Evolutionary conservation across 352 stramenopile genomes (phyloP), one percentile per base, ranked within the genome.

Genomic region (Proteromonas lacertae): DNA sequence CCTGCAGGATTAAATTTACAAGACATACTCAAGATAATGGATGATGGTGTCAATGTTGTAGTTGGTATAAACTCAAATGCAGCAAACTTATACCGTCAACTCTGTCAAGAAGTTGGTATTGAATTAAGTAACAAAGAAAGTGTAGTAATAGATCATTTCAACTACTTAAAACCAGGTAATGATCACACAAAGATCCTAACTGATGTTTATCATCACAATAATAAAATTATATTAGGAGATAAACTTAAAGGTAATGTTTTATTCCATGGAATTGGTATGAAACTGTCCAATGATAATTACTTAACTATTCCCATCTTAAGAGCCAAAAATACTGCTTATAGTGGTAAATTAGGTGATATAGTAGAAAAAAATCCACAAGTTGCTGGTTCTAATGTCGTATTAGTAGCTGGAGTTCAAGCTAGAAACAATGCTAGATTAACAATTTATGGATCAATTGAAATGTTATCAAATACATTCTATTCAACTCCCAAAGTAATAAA

Each of bases 401-500:
- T 49, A 56, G 58, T 53, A 8, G 38, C 59, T 6, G 66, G 59
- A n/a, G 52, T 78, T 8, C 71, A 83, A 47, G 65, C 46, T 10
- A 67, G 70, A 35, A 84, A 77, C 59, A 88, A 88, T 38, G 68
- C 69, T 13, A 66, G 72, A 7, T 50, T 84, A 16, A 45, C 81
- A 18, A 68, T 88, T 38, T 43, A 61, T 14, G 69, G 68, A 22
- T 86, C 67, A 25, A 45, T 80, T 22, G 65, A 73, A 17, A 45
- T 81, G 24, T 82, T 87, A 45, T 73, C 60, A 47, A 56, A 87
- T 54, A 54, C 61, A 46, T 84, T 63, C 50, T 59, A 78, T 29
- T 3, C 24, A 29, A 29, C 38, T n/a, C 29, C 18, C 3, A 18
- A 28, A 2, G 29, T 22, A n/a, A 62, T 61, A 1, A 79, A 81